phyloP scores from a whole-genome alignment of 1,284 basidiomycete species.

The Prillingera fragicola region DNA sequence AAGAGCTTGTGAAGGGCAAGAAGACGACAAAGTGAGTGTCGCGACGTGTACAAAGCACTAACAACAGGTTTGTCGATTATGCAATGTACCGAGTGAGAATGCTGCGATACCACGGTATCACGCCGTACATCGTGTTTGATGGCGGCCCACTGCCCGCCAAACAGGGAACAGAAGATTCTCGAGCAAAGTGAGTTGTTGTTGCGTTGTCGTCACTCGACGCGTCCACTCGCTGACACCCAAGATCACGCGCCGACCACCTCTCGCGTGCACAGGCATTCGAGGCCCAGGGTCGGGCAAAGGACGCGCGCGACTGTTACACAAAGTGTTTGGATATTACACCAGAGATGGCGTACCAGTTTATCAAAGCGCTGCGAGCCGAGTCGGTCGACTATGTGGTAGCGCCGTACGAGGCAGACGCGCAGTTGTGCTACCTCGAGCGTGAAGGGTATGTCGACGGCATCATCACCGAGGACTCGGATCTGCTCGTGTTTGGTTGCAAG shows the following conservation, averaged over 20 bases:
- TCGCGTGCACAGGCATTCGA: constrained; percentile 66
- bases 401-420: constrained; percentile 98
- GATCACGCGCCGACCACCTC: constrained; percentile 48
- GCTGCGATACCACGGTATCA: constrained; percentile 74
- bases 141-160: constrained; percentile 94
- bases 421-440: constrained; percentile 86
- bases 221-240: constrained; percentile 21
- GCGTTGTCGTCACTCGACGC: background rate
- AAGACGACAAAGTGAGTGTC: constrained; percentile 68
- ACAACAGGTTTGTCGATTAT: constrained; percentile 82
- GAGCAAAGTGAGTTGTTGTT: constrained; percentile 55
- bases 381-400: constrained; percentile 82
- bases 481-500: constrained; percentile 92
- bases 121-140: constrained; percentile 92
- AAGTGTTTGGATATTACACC: constrained; percentile 95
- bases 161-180: constrained; percentile 76
- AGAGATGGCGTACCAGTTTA: constrained; percentile 93
- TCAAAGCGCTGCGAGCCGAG: constrained; percentile 84
- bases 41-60: background rate
- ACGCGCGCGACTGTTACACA: constrained; percentile 81
- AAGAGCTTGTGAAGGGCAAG: constrained; percentile 80
- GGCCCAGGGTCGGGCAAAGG: constrained; percentile 66
- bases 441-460: constrained; percentile 80
- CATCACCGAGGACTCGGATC: constrained; percentile 96
- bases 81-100: constrained; percentile 88